Evolutionary conservation across 163 green algal genomes (phyloP), one percentile per base, ranked within the genome.

Genomic region (Trebouxia gelatinosa): DNA sequence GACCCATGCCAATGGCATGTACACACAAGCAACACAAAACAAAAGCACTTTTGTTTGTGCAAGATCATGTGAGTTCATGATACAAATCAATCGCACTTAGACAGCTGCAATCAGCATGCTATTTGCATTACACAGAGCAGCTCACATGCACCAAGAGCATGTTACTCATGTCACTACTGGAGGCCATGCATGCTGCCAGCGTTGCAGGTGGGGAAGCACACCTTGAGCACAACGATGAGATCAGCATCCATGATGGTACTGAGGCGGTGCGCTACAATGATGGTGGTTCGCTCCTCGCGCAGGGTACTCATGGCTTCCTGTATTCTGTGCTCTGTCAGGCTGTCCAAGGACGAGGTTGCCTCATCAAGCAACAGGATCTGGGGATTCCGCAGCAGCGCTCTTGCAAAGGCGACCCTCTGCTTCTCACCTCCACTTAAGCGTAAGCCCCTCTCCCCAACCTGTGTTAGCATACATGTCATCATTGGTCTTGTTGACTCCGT

Each of bases 381-480:
- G 9, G 90, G 87, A 65, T 90, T 85, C 38, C 84, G 80, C 57
- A 93, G 81, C 38, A 92, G 86, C 39, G 88, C 88, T 6, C 93
- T 79, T 17, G 92, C 93, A 77, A 97, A 95, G 2, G 93, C 94
- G 9, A 98, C 91, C 0, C 94, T 82, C 88, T 98, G 94, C 89
- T 98, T 99, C 87, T 99, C 94, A 1, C 96, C 96, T 3, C 96
- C 96, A 57, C 85, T 94, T 2, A 99, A 89, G 72, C 97, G 93
- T 35, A 98, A 82, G 17, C 95, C 93, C 0, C 94, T 85, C 87
- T 98, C 94, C 0, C 94, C 94, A 11, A 97, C 93, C 2, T 91
- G 51, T 5, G 93, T 97, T n/a, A n/a, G n/a, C n/a, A n/a, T n/a
- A n/a, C n/a, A n/a, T n/a, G n/a, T n/a, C n/a, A n/a, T n/a, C n/a